Base-by-base conservation (phyloP, 352 stramenopile species). In the Pythium sukuiense region DNA sequence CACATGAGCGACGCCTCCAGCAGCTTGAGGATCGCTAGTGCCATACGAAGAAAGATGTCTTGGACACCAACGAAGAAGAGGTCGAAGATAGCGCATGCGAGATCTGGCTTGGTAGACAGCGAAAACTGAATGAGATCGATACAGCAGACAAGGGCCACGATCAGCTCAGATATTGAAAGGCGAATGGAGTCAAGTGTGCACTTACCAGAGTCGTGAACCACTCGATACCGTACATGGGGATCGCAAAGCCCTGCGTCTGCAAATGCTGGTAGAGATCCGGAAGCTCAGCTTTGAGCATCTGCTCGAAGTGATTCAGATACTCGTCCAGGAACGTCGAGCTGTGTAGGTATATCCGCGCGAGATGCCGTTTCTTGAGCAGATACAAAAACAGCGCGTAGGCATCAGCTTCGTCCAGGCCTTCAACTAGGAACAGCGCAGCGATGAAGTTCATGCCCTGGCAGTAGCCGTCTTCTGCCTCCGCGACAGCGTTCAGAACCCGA, bases 371-470 rank as follows among this genome's bases (percentile, higher is more conserved):
- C 73, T 87, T 82, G 3, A 96, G 71, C 26, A 96, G 75, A 49
- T 93, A 96, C 8, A 93, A 68, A 53, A 94, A 96, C 9, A 92
- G 70, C 30, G 83, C 77, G 41, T 94, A 96, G 12, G 85, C 80
- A 62, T 96, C 84, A 3, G 82, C 85, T 69, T 96, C 87, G 2
- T 84, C 76, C 14, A 96, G 61, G 0, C 84, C 87, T 79, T 93
- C 81, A 6, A 94, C 87, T 12, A 96, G 79, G 50, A 96, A 94
- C 4, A 96, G 65, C 18, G 84, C 87, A 0, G 86, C 87, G 62
- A 96, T 93, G 59, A 96, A 96, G 73, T 96, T 96, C 87, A 96
- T 96, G 6, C 87, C 87, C 46, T 96, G 87, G 61, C 87, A 95
- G 58, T 95, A 95, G 7, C 82, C 85, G 56, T 89, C 77, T 59